Evolutionary conservation across 2,329 filamentous ascomycete genomes (phyloP).

Genomic region (Atkinsonella hypoxylon): DNA sequence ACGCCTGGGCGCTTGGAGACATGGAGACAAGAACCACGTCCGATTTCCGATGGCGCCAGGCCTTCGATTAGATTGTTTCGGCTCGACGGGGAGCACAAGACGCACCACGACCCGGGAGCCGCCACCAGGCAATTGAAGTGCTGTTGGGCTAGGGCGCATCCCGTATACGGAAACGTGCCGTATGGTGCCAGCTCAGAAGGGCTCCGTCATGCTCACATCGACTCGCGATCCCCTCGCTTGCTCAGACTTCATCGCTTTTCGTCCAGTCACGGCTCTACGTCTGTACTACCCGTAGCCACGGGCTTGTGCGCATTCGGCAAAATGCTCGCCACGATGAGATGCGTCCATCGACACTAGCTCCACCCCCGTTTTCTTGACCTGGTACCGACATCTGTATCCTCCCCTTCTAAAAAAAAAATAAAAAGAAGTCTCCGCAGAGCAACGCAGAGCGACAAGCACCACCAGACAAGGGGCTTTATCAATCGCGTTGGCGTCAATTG

Average conservation of each 20-base stretch:
- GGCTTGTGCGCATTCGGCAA: too few relatives aligned
- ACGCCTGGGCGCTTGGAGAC: too few relatives aligned
- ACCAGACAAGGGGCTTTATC: background rate
- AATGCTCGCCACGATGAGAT: too few relatives aligned
- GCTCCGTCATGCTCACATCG: background rate
- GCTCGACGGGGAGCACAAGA: background rate
- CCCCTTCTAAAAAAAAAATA: too few relatives aligned
- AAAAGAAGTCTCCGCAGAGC: too few relatives aligned
- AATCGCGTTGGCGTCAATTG: background rate
- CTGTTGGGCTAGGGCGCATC: background rate
- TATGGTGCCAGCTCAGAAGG: constrained; percentile 1
- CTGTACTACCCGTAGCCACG: background rate
- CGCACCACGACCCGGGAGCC: background rate
- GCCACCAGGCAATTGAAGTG: background rate
- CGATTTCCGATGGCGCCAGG: background rate
- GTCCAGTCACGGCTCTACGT: background rate
- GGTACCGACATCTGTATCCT: too few relatives aligned
- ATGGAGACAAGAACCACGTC: background rate
- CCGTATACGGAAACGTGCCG: background rate
- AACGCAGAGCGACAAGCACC: too few relatives aligned
- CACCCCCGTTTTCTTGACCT: too few relatives aligned
- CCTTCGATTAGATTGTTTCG: background rate
- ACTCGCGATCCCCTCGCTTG: background rate
- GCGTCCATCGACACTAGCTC: too few relatives aligned
- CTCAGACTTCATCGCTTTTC: background rate